Evolutionary conservation across 345 rosid species (phyloP).

Genomic region (Microcos paniculata): DNA sequence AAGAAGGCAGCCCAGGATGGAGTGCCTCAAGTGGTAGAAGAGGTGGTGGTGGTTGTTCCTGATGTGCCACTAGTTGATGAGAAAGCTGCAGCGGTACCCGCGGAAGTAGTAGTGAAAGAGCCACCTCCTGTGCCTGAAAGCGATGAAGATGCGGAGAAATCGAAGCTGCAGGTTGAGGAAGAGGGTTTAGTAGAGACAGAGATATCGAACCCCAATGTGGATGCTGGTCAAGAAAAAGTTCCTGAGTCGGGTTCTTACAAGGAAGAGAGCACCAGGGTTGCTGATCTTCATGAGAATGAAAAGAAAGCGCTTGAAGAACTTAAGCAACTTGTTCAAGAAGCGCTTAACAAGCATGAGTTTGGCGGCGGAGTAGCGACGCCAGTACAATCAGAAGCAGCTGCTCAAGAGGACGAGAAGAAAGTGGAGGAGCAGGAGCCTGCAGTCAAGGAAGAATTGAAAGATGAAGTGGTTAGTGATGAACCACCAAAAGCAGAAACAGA

Average conservation of each 20-base stretch:
- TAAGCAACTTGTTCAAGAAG: conserved; percentile 53
- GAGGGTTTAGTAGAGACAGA: conserved; percentile 17
- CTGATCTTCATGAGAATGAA: conserved; percentile 37
- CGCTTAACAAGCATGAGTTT: conserved; percentile 53
- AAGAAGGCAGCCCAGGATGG: conserved; percentile 6
- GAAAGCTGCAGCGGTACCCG: neutral
- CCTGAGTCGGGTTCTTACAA: conserved; percentile 49
- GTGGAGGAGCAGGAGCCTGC: conserved; percentile 17
- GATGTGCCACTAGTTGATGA: conserved; percentile 25
- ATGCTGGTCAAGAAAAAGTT: conserved; percentile 20
- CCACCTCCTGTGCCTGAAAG: conserved; percentile 22
- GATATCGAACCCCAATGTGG: conserved; percentile 7
- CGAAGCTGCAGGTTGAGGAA: conserved; percentile 13
- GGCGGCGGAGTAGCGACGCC: conserved; percentile 26
- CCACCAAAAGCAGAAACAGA: too few species aligned
- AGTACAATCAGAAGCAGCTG: conserved; percentile 24
- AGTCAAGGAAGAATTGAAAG: conserved; percentile 15
- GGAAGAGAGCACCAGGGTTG: conserved; percentile 59
- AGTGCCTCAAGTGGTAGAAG: conserved; percentile 8
- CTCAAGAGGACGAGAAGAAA: conserved; percentile 16
- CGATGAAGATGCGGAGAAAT: conserved; percentile 27
- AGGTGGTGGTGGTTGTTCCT: conserved; percentile 28
- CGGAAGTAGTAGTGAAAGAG: neutral
- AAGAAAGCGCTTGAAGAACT: conserved; percentile 59
- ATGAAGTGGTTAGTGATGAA: neutral